Percentiles rank a stretch among this genome's conserved stretches.
phyloP scores from a whole-genome alignment of 2,329 filamentous ascomycete species.

The Blumeriella jaapii region DNA sequence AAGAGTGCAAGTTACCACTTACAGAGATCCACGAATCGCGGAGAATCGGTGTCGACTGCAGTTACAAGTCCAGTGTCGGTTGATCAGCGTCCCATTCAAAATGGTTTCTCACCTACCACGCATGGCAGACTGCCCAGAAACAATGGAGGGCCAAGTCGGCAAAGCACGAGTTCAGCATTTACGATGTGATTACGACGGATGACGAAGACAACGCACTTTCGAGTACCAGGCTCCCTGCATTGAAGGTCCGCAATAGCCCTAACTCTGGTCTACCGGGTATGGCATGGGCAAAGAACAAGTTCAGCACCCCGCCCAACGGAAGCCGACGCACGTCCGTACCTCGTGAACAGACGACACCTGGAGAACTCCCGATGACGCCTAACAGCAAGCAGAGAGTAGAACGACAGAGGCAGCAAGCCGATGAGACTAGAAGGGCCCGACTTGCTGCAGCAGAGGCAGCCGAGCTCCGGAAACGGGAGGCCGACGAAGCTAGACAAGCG shows the following conservation, averaged over 20 bases:
- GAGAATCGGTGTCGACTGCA: slow-evolving; percentile 20
- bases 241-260: slow-evolving; percentile 15
- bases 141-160: slow-evolving; percentile 4
- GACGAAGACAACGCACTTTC: slow-evolving; percentile 13
- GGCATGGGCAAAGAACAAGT: slow-evolving; percentile 11
- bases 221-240: slow-evolving; percentile 9
- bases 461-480: slow-evolving; percentile 13
- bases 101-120: slow-evolving; percentile 1
- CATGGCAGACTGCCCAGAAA: slow-evolving; percentile 4
- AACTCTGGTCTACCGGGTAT: slow-evolving; percentile 9
- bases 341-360: slow-evolving; percentile 8
- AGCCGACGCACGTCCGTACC: slow-evolving; percentile 9
- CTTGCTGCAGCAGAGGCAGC: slow-evolving; percentile 16
- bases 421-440: slow-evolving; percentile 13
- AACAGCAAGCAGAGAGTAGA: slow-evolving; percentile 17
- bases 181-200: slow-evolving; percentile 22
- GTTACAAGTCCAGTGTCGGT: slow-evolving; percentile 20
- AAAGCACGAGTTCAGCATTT: slow-evolving; percentile 15
- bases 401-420: slow-evolving; percentile 9
- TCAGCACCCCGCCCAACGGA: slow-evolving; percentile 18
- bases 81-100: slow-evolving; percentile 11
- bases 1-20: slow-evolving; percentile 22
- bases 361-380: slow-evolving; percentile 20
- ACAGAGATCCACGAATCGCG: slow-evolving; percentile 18
- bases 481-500: slow-evolving; percentile 12